A percentile compares a stretch with the other conserved stretches of the same genome.
These are phyloP conservation scores for Dactylorhiza incarnata DNA, from an alignment of 106 monocot genomes.

Conservation along the genomic window DNA sequence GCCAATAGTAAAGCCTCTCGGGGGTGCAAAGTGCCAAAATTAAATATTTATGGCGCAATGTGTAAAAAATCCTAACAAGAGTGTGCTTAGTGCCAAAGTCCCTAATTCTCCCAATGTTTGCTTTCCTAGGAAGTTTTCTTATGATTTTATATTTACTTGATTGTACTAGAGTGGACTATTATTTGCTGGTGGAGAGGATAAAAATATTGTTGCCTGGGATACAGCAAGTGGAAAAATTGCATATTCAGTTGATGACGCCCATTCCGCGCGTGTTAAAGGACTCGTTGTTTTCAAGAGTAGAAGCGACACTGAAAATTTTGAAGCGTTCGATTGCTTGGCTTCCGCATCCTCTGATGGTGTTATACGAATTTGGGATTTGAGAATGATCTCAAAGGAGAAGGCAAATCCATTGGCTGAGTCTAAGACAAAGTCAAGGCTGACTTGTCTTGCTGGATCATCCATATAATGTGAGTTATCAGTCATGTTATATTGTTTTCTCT, in stretches of 20 bases:
- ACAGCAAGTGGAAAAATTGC: conserved; percentile 65
- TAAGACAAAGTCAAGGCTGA: conserved; percentile 78
- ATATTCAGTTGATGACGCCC: conserved; percentile 61
- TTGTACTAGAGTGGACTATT: conserved; percentile 55
- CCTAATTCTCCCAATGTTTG: background rate
- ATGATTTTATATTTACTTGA: background rate
- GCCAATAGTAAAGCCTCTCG: no score
- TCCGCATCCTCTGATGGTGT: conserved; percentile 94
- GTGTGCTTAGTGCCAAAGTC: no score
- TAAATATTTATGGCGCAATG: no score
- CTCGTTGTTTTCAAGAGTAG: conserved; percentile 47
- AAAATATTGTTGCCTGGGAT: conserved; percentile 73
- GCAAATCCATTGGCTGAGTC: conserved; percentile 51
- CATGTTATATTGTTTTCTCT: background rate
- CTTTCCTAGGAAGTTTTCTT: conserved; percentile 4
- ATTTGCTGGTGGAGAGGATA: conserved; percentile 80
- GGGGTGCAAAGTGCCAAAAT: no score
- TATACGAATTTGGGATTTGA: conserved; percentile 77
- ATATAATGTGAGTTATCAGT: conserved; percentile 50
- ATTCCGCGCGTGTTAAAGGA: conserved; percentile 76
- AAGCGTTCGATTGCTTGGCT: conserved; percentile 41
- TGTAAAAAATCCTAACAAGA: no score
- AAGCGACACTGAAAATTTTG: conserved; percentile 26
- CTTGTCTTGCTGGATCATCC: conserved; percentile 80
- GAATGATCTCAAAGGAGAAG: conserved; percentile 48